Base-by-base conservation (phyloP, 2,329 filamentous ascomycete genomes). In the Diaporthe aspalathi region DNA sequence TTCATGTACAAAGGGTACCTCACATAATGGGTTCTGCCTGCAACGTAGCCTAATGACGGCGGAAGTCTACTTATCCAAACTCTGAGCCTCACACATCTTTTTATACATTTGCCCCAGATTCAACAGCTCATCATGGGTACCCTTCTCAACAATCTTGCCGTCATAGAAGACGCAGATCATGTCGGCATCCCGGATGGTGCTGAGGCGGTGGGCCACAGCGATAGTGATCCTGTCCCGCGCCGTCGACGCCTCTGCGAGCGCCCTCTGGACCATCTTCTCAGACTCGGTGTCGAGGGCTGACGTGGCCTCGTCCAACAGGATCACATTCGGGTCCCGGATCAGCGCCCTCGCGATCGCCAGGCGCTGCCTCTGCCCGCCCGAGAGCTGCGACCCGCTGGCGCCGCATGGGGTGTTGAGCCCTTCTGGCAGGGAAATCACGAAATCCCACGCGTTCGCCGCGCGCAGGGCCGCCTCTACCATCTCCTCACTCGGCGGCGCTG, bases 181-280 rank as follows among this genome's bases (percentile, higher is more conserved):
- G 70, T 83, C 80, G 0, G 82, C 81, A 40, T 80, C 80, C 65
- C 82, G 81, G 43, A 85, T 80, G 0, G 90, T 90, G 35, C 87
- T 88, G 0, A 90, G 82, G 81, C 89, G 24, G 78, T 91, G 89
- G 0, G 91, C 90, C 70, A 93, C 91, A 49, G 91, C 86, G 32
- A 93, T 88, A 0, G 89, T 92, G 0, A 91, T 93, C 20, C 90
- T 83, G 29, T 86, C 85, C 49, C 84, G 81, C 0, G 88, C 88
- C 0, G 91, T 83, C 20, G 52, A 16, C 20, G 57, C 57, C 20
- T 49, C 43, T 8, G 60, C 67, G 9, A 72, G 16, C 4, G 67
- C 70, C 2, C 35, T 50, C n/a, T 72, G 70, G 7, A 90, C 87
- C 17, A 89, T 82, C 77, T 87, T 84, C 78, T 89, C 87, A 38